phyloP scores from a whole-genome alignment of 768 basidiomycete genomes.

The Amyloporia xantha region DNA sequence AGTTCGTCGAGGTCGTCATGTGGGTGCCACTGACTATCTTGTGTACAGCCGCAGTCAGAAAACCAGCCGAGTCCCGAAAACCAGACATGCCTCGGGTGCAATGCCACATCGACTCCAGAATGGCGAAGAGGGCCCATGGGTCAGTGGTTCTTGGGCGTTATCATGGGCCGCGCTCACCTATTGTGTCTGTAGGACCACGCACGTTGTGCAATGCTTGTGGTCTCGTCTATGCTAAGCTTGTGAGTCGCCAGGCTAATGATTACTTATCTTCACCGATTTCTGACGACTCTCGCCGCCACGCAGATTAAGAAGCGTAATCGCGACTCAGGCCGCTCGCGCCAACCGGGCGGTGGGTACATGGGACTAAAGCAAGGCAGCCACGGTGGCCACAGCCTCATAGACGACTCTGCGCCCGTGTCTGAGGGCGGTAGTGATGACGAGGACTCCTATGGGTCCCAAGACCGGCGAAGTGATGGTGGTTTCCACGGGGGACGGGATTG shows the following conservation, averaged over 20 bases:
- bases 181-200: slow-evolving; percentile 50
- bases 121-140: slow-evolving; percentile 82
- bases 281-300: not conserved
- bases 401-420: slow-evolving; percentile 15
- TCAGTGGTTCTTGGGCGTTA: slow-evolving; percentile 27
- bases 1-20: too few relatives aligned
- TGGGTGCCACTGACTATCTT: too few relatives aligned
- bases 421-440: slow-evolving; percentile 45
- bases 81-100: slow-evolving; percentile 77
- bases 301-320: slow-evolving; percentile 27
- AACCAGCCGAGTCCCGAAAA: slow-evolving; percentile 39
- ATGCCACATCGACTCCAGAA: slow-evolving; percentile 80
- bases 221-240: slow-evolving; percentile 81
- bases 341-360: slow-evolving; percentile 4
- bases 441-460: slow-evolving; percentile 24
- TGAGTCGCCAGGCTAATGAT: slow-evolving; percentile 29
- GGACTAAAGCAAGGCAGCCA: not conserved
- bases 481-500: slow-evolving; percentile 15
- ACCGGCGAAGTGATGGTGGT: slow-evolving; percentile 18
- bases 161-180: slow-evolving; percentile 2
- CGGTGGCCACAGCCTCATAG: slow-evolving; percentile 3
- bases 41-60: not conserved
- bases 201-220: slow-evolving; percentile 85
- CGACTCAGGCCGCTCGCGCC: slow-evolving; percentile 19
- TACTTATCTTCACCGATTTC: not conserved